Percentiles rank a stretch among this genome's conserved stretches.
Evolutionary conservation across 352 stramenopile genomes (phyloP).

Genomic region (Pythium brachiatum): DNA sequence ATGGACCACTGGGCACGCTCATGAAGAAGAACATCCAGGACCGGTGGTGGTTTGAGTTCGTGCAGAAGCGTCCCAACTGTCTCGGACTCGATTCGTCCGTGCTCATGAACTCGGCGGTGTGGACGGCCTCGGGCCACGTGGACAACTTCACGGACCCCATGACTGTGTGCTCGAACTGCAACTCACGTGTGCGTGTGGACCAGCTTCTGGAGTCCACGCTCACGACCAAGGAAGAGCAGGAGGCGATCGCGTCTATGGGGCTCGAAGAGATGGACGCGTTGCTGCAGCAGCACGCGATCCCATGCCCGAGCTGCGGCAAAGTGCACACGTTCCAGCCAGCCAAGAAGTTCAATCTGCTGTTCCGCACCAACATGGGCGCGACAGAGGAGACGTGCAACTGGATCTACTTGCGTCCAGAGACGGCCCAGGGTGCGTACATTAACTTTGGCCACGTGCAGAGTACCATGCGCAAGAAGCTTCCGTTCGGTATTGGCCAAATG

Average conservation of each 20-base stretch:
- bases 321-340: constrained; percentile 64
- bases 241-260: constrained; percentile 48
- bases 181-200: constrained; percentile 79
- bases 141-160: constrained; percentile 98
- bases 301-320: constrained; percentile 56
- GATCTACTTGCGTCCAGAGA: constrained; percentile 97
- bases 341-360: constrained; percentile 98
- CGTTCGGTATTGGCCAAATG: constrained; percentile 96
- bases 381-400: constrained; percentile 82
- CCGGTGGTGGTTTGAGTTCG: constrained; percentile 96
- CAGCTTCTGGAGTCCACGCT: constrained; percentile 63
- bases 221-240: constrained; percentile 40
- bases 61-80: constrained; percentile 93
- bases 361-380: constrained; percentile 95
- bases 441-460: constrained; percentile 96
- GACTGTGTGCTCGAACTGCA: constrained; percentile 94
- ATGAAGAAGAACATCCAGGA: constrained; percentile 99
- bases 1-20: constrained; percentile 91
- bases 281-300: constrained; percentile 41
- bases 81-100: constrained; percentile 95
- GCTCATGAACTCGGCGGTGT: constrained; percentile 94
- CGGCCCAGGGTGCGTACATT: constrained; percentile 97
- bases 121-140: constrained; percentile 95
- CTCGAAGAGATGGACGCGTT: constrained; percentile 61
- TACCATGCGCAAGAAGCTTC: constrained; percentile 90